These are phyloP conservation scores for Naganishia sp. DNA, from an alignment of 1,284 basidiomycete genomes.

Conservation along the genomic window DNA sequence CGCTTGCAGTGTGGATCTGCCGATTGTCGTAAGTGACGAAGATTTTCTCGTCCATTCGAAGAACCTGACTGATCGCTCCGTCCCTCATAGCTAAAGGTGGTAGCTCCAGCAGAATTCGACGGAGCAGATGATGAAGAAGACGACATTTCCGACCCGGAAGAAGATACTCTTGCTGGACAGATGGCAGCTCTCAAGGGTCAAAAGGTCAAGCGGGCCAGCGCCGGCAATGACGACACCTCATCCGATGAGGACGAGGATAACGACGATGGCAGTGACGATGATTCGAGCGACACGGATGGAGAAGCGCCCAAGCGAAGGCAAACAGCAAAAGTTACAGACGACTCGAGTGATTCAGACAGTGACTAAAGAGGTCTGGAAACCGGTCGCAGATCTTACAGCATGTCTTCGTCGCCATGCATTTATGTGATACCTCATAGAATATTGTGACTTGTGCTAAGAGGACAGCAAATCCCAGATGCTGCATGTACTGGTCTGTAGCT, in stretches of 20 bases:
- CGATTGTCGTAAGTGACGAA: constrained; percentile 65
- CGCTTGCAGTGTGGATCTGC: constrained; percentile 72
- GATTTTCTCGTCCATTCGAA: constrained; percentile 3
- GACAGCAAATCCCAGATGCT: neutral
- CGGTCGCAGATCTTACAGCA: neutral
- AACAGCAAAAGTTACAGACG: constrained; percentile 34
- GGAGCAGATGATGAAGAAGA: constrained; percentile 73
- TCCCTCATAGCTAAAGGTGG: constrained; percentile 70
- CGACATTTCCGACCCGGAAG: constrained; percentile 93
- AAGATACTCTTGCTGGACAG: constrained; percentile 92
- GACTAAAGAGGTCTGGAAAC: constrained; percentile 33
- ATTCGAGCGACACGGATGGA: constrained; percentile 47
- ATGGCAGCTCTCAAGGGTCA: constrained; percentile 97
- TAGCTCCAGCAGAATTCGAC: constrained; percentile 63
- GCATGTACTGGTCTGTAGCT: neutral
- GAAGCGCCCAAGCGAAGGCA: constrained; percentile 51
- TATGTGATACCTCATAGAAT: neutral
- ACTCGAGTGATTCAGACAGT: constrained; percentile 46
- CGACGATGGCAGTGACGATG: constrained; percentile 58
- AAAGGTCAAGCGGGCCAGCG: constrained; percentile 67
- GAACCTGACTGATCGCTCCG: neutral
- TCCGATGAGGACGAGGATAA: constrained; percentile 53
- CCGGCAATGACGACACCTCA: constrained; percentile 52
- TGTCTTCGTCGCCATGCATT: neutral
- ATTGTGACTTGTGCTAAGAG: neutral